Percentiles rank a stretch among this genome's conserved stretches.
These are phyloP conservation scores for Leishmania tarentolae DNA, from an alignment of 208 protist genomes.

Conservation along the genomic window DNA sequence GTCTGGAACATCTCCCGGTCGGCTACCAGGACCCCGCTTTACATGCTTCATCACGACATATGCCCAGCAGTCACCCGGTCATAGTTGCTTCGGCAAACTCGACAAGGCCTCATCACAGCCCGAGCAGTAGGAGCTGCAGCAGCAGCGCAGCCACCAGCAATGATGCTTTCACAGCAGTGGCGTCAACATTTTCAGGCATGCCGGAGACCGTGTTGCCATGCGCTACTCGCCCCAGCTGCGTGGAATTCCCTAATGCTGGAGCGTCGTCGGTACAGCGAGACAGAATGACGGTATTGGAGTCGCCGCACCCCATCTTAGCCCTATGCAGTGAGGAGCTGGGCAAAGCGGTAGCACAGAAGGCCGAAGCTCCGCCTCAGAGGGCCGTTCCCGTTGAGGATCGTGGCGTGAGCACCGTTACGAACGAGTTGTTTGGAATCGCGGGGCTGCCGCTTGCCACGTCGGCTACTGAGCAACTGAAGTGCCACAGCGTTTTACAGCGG, in stretches of 20 bases:
- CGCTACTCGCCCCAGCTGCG: slow-evolving; percentile 8
- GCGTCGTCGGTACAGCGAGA: slow-evolving; percentile 17
- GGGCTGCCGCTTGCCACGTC: neutral
- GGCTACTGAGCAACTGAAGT: neutral
- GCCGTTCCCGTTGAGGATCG: slow-evolving; percentile 3
- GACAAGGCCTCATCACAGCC: neutral
- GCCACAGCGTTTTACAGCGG: too few species aligned
- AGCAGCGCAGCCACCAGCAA: neutral
- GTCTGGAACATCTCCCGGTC: too few species aligned
- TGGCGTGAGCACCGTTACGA: slow-evolving; percentile 2
- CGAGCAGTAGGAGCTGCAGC: neutral
- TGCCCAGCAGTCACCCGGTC: neutral
- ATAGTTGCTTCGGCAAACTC: neutral
- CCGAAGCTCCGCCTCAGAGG: neutral
- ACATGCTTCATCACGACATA: neutral
- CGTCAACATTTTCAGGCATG: neutral
- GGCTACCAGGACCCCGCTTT: neutral
- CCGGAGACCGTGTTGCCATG: neutral
- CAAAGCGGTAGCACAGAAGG: neutral
- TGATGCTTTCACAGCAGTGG: neutral
- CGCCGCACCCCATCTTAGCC: slow-evolving; percentile 8
- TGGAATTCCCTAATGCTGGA: slow-evolving; percentile 14
- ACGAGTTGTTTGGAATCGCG: neutral
- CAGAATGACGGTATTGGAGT: slow-evolving; percentile 28
- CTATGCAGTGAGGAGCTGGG: slow-evolving; percentile 7